A percentile compares a stretch with the other conserved stretches of the same genome.
phyloP scores from a whole-genome alignment of 169 alveolate genomes.

The Miamiensis avidus region DNA sequence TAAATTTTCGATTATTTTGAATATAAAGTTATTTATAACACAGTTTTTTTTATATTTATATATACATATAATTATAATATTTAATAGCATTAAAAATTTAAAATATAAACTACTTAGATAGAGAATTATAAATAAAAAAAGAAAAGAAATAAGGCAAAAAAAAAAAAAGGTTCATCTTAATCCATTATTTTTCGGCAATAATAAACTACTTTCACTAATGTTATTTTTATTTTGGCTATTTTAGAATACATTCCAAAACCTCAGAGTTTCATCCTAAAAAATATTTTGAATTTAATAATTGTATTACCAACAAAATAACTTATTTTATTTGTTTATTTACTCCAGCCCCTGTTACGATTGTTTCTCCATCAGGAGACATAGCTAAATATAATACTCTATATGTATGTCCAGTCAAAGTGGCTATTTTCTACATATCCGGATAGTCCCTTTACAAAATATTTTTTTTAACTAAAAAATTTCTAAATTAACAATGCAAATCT shows the following conservation, averaged over 20 bases:
- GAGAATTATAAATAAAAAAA: neutral
- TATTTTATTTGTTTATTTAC: too few relatives aligned
- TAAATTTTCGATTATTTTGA: neutral
- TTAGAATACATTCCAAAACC: slow-evolving; percentile 93
- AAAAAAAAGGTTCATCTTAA: neutral
- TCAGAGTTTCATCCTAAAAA: slow-evolving; percentile 87
- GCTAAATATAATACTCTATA: slow-evolving; percentile 93
- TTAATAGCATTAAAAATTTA: neutral
- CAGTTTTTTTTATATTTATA: too few relatives aligned
- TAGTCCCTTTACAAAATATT: slow-evolving; percentile 29
- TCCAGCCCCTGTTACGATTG: slow-evolving; percentile 95
- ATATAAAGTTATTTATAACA: too few relatives aligned
- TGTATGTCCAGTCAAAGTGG: slow-evolving; percentile 90
- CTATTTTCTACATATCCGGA: slow-evolving; percentile 68
- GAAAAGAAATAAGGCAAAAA: neutral
- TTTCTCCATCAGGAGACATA: slow-evolving; percentile 95
- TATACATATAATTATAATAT: too few relatives aligned
- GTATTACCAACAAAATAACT: too few relatives aligned
- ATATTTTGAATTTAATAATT: too few relatives aligned
- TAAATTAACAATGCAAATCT: too few relatives aligned
- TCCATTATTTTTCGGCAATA: neutral
- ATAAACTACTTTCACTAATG: neutral
- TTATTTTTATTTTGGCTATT: slow-evolving; percentile 42
- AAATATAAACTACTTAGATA: neutral
- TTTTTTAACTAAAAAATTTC: too few relatives aligned